These are phyloP conservation scores for Citrullus mucosospermus DNA, from an alignment of 306 rosid species.

Conservation along the genomic window DNA sequence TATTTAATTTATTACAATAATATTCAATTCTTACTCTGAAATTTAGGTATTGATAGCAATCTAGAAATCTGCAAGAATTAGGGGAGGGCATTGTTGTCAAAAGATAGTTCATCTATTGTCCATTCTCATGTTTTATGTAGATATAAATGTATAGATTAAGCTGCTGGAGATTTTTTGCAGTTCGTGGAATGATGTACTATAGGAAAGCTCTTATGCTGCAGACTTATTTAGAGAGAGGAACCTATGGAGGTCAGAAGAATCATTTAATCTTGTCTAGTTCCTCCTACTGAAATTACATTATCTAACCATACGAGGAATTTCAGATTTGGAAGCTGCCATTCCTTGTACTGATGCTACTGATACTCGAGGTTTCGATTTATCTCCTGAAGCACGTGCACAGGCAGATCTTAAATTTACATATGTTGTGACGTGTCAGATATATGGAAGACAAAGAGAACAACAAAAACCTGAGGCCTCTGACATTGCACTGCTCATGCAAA, in stretches of 20 bases:
- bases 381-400: constrained; percentile 85
- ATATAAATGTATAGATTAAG: not conserved
- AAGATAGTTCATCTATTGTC: too few relatives aligned
- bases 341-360: constrained; percentile 42
- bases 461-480: constrained; percentile 93
- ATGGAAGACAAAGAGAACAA: constrained; percentile 89
- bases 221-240: constrained; percentile 66
- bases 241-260: constrained; percentile 44
- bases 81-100: too few relatives aligned
- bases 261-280: not conserved
- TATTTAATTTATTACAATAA: not conserved
- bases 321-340: constrained; percentile 68
- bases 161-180: constrained; percentile 22
- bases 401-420: constrained; percentile 93
- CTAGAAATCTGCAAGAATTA: too few relatives aligned
- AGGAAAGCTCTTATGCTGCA: constrained; percentile 95
- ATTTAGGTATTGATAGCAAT: not conserved
- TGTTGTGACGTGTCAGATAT: constrained; percentile 82
- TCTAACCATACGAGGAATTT: constrained; percentile 10
- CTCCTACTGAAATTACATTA: not conserved
- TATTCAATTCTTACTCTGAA: not conserved
- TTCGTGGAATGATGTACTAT: constrained; percentile 98
- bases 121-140: not conserved
- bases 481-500: constrained; percentile 88
- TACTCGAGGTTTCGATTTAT: constrained; percentile 55